Conservation (phyloP, 2,329 filamentous ascomycete genomes). For the Calonectria leucothoes region DNA sequence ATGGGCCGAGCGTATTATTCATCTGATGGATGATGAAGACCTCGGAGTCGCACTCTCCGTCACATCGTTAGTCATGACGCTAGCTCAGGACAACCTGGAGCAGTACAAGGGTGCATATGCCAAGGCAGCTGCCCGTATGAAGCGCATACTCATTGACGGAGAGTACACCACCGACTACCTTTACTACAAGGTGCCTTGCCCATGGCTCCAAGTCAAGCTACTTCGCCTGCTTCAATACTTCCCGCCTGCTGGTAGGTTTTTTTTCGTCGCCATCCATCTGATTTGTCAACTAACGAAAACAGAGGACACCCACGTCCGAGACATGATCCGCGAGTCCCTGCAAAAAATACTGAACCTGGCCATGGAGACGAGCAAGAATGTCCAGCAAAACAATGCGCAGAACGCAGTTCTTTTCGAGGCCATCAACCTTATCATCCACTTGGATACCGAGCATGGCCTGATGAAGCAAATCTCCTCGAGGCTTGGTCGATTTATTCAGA, state of each 20-base stretch:
- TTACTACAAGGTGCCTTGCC: conserved; percentile 99
- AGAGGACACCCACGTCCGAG: conserved; percentile 93
- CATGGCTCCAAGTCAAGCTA: conserved; percentile 97
- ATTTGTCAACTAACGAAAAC: conserved; percentile 22
- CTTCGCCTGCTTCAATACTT: conserved; percentile 95
- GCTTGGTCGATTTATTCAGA: conserved; percentile 95
- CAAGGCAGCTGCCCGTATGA: conserved; percentile 90
- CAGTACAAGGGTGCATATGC: conserved; percentile 94
- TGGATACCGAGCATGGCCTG: conserved; percentile 92
- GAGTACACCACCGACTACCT: conserved; percentile 93
- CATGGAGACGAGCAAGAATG: conserved; percentile 95
- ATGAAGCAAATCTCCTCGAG: conserved; percentile 96
- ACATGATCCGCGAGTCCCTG: conserved; percentile 90
- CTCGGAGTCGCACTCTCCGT: conserved; percentile 95
- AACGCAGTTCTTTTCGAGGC: conserved; percentile 98
- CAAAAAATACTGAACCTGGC: conserved; percentile 92
- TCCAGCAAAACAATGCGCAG: conserved; percentile 98
- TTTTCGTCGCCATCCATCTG: background rate
- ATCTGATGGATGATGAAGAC: conserved; percentile 97
- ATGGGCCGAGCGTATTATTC: conserved; percentile 98
- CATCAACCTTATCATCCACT: conserved; percentile 97
- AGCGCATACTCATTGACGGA: conserved; percentile 89
- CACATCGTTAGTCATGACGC: conserved; percentile 92
- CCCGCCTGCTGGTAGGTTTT: conserved; percentile 81
- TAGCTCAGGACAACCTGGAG: conserved; percentile 94